These are phyloP conservation scores for Tieghemiomyces parasiticus DNA, from an alignment of 192 early-diverging fungal species.

Conservation along the genomic window DNA sequence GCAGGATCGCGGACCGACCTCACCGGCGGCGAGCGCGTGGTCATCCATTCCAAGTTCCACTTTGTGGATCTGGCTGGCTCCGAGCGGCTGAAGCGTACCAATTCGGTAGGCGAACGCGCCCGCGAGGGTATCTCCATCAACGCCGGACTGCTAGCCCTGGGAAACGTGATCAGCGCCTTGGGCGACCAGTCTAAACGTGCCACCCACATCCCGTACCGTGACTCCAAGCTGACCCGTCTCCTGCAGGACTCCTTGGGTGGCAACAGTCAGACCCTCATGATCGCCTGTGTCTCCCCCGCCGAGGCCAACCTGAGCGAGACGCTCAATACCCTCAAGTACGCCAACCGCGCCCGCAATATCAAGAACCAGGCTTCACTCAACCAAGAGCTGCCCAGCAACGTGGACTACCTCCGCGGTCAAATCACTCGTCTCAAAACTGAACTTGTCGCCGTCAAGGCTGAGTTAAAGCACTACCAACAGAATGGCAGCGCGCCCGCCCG, in stretches of 20 bases:
- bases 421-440: constrained; percentile 46
- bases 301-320: constrained; percentile 80
- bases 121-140: constrained; percentile 98
- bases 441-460: constrained; percentile 26
- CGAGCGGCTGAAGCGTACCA: constrained; percentile 87
- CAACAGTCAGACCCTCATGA: constrained; percentile 85
- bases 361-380: constrained; percentile 78
- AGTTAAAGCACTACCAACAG: constrained; percentile 5
- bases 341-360: constrained; percentile 91
- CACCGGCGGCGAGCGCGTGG: constrained; percentile 32
- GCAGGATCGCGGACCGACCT: too few species aligned
- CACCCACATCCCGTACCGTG: constrained; percentile 87
- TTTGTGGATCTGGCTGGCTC: constrained; percentile 99
- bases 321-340: constrained; percentile 91
- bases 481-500: constrained; percentile 6
- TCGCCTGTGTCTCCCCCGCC: constrained; percentile 85
- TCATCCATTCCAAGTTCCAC: constrained; percentile 79
- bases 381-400: constrained; percentile 47
- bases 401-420: constrained; percentile 47
- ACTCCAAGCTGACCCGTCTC: constrained; percentile 91
- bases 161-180: constrained; percentile 96
- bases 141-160: constrained; percentile 84
- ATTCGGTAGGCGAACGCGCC: constrained; percentile 80
- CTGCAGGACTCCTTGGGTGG: constrained; percentile 95
- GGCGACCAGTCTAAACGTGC: constrained; percentile 53